phyloP scores from a whole-genome alignment of 2,329 filamentous ascomycete genomes.

The Aspergillus luchuensis region DNA sequence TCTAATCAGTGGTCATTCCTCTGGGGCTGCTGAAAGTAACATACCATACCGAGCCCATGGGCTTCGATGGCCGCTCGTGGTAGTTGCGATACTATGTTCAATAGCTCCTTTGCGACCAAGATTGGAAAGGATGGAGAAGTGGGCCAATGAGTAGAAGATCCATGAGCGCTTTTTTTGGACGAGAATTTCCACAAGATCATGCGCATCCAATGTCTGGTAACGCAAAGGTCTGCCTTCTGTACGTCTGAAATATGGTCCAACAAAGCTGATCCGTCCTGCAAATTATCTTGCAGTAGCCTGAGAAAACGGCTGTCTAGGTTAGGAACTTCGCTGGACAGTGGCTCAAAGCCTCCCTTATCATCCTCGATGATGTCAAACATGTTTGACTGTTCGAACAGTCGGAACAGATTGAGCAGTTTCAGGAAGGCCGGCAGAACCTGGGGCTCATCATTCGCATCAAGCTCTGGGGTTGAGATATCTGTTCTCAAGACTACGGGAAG shows the following conservation, averaged over 20 bases:
- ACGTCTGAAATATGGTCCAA: conserved; percentile 51
- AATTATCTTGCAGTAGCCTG: conserved; percentile 43
- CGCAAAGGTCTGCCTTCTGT: conserved; percentile 53
- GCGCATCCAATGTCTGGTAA: conserved; percentile 56
- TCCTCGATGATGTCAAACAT: conserved; percentile 52
- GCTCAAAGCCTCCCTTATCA: conserved; percentile 9
- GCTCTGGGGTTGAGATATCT: conserved; percentile 41
- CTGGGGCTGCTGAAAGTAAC: not conserved
- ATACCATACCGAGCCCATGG: conserved; percentile 50
- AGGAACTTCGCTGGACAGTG: conserved; percentile 11
- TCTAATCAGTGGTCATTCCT: conserved; percentile 1
- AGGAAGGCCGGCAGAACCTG: conserved; percentile 54
- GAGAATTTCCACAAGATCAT: conserved; percentile 52
- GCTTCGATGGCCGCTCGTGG: conserved; percentile 53
- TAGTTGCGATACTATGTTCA: conserved; percentile 47
- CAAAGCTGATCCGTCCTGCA: conserved; percentile 46
- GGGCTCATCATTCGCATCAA: conserved; percentile 44
- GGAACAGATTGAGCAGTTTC: conserved; percentile 54
- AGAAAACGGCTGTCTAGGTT: conserved; percentile 36
- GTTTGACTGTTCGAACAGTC: conserved; percentile 53
- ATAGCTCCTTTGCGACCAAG: conserved; percentile 51
- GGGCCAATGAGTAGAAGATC: conserved; percentile 19
- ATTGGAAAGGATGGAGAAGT: conserved; percentile 35
- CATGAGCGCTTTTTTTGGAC: conserved; percentile 30
- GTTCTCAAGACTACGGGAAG: conserved; percentile 51